A percentile compares a stretch with the other conserved stretches of the same genome.
These are phyloP conservation scores for Phytopythium aichiense DNA, from an alignment of 352 stramenopile genomes.

Conservation along the genomic window DNA sequence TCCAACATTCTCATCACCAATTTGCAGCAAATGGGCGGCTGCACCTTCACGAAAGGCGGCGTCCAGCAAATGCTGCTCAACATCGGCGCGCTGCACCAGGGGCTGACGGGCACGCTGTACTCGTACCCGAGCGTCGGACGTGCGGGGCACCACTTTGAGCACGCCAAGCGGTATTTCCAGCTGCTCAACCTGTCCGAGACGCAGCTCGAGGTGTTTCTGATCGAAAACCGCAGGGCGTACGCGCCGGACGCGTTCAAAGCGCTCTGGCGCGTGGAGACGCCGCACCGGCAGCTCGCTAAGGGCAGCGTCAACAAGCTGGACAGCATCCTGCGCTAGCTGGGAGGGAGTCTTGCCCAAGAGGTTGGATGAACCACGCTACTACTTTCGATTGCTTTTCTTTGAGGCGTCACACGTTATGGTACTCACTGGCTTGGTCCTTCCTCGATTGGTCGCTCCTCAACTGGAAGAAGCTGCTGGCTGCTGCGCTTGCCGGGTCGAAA, in stretches of 20 bases:
- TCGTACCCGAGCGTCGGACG: constrained; percentile 53
- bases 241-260: constrained; percentile 56
- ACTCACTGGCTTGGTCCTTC: constrained; percentile 33
- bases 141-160: constrained; percentile 59
- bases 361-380: background rate
- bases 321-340: constrained; percentile 58
- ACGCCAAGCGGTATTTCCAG: constrained; percentile 77
- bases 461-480: constrained; percentile 38
- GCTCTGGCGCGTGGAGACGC: constrained; percentile 71
- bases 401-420: constrained; percentile 16
- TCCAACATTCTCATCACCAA: constrained; percentile 59
- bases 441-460: constrained; percentile 44
- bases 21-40: constrained; percentile 56
- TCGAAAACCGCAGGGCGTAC: constrained; percentile 71
- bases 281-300: constrained; percentile 66
- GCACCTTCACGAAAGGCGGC: constrained; percentile 60
- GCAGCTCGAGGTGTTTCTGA: constrained; percentile 72
- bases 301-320: constrained; percentile 83
- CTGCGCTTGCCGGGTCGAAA: constrained; percentile 38
- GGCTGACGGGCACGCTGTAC: constrained; percentile 65
- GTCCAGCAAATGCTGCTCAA: constrained; percentile 82
- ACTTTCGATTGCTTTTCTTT: background rate
- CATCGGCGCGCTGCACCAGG: constrained; percentile 68
- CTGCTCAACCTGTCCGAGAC: constrained; percentile 66
- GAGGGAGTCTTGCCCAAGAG: background rate